Conservation (phyloP, 306 rosid genomes). For the Medicago arabica region DNA sequence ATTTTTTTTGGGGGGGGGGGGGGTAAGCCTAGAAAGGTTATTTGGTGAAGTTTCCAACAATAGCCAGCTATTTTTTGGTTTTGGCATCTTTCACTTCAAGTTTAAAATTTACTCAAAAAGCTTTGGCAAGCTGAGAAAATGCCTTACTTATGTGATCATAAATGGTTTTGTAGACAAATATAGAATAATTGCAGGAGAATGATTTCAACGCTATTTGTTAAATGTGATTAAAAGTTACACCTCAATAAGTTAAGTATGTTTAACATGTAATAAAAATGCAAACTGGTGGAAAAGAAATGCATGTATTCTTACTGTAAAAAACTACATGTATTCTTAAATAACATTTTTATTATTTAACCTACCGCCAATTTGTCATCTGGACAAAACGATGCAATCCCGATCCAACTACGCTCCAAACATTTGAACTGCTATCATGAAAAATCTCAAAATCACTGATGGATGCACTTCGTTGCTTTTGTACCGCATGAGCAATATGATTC, state of each 20-base stretch:
- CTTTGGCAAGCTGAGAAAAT: constrained; percentile 12
- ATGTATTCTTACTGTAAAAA: not conserved
- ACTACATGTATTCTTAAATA: constrained; percentile 1
- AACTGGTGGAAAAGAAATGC: constrained; percentile 17
- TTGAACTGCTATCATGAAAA: constrained; percentile 60
- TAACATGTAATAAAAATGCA: constrained; percentile 15
- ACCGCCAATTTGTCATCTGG: constrained; percentile 99
- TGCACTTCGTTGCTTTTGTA: constrained; percentile 73
- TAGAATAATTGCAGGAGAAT: constrained; percentile 20
- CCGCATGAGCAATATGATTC: constrained; percentile 72
- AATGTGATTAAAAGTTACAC: constrained; percentile 34
- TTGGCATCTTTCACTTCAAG: constrained; percentile 25
- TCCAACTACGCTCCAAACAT: constrained; percentile 81
- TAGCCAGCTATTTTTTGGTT: constrained; percentile 1
- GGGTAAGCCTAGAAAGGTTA: not conserved
- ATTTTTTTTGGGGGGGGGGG: not conserved
- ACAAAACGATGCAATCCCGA: constrained; percentile 89
- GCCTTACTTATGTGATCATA: constrained; percentile 15
- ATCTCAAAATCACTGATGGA: constrained; percentile 87
- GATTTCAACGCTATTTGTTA: constrained; percentile 19
- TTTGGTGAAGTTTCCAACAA: constrained; percentile 17
- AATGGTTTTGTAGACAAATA: constrained; percentile 27
- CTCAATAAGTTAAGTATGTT: constrained; percentile 29
- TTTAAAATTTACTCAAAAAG: constrained; percentile 29
- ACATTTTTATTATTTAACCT: constrained; percentile 43